A percentile compares a stretch with the other conserved stretches of the same genome.
Conservation (phyloP, 805 yeast species). For the Saccharomyces kudriavzevii region DNA sequence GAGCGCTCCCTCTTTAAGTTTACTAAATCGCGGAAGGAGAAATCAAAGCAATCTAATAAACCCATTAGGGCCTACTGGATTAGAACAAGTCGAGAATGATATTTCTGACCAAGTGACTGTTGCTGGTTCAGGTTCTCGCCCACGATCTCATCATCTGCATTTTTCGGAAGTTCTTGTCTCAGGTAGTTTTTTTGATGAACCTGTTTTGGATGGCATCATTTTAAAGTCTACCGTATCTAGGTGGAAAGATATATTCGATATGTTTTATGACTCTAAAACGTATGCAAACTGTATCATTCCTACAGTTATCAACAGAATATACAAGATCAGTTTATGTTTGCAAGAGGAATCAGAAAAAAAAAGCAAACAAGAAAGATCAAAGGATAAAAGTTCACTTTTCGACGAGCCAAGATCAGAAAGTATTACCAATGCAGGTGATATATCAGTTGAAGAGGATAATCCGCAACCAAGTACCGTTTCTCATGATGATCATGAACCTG, state of each 20-base stretch:
- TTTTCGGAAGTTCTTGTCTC: slow-evolving; percentile 26
- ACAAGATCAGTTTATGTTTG: slow-evolving; percentile 40
- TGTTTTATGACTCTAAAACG: slow-evolving; percentile 41
- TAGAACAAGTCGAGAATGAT: slow-evolving; percentile 29
- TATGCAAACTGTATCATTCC: slow-evolving; percentile 34
- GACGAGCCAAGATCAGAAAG: slow-evolving; percentile 1
- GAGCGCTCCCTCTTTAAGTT: slow-evolving; percentile 24
- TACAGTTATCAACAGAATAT: slow-evolving; percentile 40
- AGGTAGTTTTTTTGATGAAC: slow-evolving; percentile 28
- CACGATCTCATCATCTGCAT: slow-evolving; percentile 20
- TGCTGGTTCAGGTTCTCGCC: slow-evolving; percentile 20
- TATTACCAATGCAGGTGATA: background rate
- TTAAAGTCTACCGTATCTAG: slow-evolving; percentile 50
- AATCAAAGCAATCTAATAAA: slow-evolving; percentile 25
- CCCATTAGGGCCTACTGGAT: slow-evolving; percentile 29
- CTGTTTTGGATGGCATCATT: slow-evolving; percentile 26
- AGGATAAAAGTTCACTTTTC: slow-evolving; percentile 23
- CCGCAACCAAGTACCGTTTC: slow-evolving; percentile 6
- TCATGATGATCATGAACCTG: slow-evolving; percentile 37
- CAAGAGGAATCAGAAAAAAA: slow-evolving; percentile 20
- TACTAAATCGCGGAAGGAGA: slow-evolving; percentile 23
- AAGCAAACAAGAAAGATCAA: slow-evolving; percentile 28
- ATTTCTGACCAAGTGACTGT: slow-evolving; percentile 22
- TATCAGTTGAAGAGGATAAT: slow-evolving; percentile 4
- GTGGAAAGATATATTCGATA: slow-evolving; percentile 53